Evolutionary conservation across 768 basidiomycete genomes (phyloP), one percentile per base, ranked within the genome.

Genomic region (Tricholoma matsutake): DNA sequence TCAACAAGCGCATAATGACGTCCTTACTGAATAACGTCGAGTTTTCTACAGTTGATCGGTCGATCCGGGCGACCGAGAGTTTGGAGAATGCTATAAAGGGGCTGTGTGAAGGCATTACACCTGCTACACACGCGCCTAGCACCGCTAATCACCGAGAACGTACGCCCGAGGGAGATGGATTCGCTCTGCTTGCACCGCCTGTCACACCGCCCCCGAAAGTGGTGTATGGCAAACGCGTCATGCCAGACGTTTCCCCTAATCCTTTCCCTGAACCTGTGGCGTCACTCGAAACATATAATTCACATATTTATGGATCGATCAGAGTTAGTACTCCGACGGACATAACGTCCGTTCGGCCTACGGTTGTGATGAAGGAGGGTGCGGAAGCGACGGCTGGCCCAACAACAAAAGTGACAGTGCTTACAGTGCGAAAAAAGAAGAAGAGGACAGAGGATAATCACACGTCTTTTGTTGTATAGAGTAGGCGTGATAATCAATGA

Each of bases 21-120:
- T 83, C 86, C 54, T 77, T 96, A 65, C 78, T 86, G 71, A 90
- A 81, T 20, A 85, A 87, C 39, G 83, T 89, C 64, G 92, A 95
- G 71, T 96, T 95, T 72, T 86, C 87, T 37, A 86, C 82, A 8
- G 69, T 73, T 10, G 86, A 87, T 57, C 81, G 84, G 58, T 83
- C 89, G 16, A 72, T 83, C 61, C 83, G 86, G 67, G 88, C 84
- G 14, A 93, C 91, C 28, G 85, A 86, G 69, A 83, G 86, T 43
- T 75, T 96, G 66, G 86, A 91, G 72, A 79, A 79, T 32, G 78
- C 86, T 11, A 85, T 93, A 62, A 79, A 80, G 64, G 87, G 89
- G 2, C 74, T 92, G 34, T 93, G 91, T 71, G 88, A 88, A 64
- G 87, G 86, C 13, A 79, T 88, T 37, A 62, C 68, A 64, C 61